These are phyloP conservation scores for Sarocladiaceae sp. DNA, from an alignment of 2,329 filamentous ascomycete genomes.

Conservation along the genomic window DNA sequence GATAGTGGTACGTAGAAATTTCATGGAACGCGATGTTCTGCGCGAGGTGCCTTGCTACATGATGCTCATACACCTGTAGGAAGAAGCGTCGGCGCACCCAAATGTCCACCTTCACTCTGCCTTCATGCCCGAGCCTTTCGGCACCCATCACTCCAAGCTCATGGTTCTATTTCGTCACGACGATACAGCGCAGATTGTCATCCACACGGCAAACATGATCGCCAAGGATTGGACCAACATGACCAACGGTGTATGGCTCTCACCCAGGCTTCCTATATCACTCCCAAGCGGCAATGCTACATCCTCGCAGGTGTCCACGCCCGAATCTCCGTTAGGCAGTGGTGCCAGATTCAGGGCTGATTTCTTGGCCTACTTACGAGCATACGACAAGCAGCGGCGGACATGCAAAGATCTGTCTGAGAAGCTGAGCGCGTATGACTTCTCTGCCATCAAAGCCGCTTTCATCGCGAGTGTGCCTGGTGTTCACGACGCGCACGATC, in stretches of 20 bases:
- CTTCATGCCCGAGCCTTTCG: constrained; percentile 77
- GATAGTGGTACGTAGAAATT: constrained; percentile 45
- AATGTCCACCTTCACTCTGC: constrained; percentile 69
- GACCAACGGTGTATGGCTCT: constrained; percentile 78
- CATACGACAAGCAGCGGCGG: constrained; percentile 55
- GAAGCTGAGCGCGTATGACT: constrained; percentile 59
- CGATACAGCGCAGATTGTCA: constrained; percentile 68
- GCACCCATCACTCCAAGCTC: constrained; percentile 85
- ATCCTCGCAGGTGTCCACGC: background rate
- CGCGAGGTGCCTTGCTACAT: too few species aligned
- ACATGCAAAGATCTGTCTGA: constrained; percentile 50
- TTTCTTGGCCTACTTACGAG: constrained; percentile 62
- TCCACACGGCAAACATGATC: constrained; percentile 94
- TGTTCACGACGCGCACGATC: constrained; percentile 45
- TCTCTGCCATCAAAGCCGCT: constrained; percentile 59
- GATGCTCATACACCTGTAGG: constrained; percentile 31
- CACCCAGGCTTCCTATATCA: constrained; percentile 58
- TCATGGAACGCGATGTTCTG: background rate
- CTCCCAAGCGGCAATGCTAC: background rate
- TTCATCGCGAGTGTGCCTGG: constrained; percentile 77
- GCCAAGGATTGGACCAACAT: constrained; percentile 79
- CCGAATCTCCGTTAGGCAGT: constrained; percentile 37
- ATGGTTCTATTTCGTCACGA: constrained; percentile 76
- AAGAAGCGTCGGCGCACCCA: constrained; percentile 51
- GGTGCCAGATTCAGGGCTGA: constrained; percentile 71